A percentile compares a stretch with the other conserved stretches of the same genome.
Evolutionary conservation across 176 grass and related monocot species (phyloP).

Genomic region (Carex littledalei): DNA sequence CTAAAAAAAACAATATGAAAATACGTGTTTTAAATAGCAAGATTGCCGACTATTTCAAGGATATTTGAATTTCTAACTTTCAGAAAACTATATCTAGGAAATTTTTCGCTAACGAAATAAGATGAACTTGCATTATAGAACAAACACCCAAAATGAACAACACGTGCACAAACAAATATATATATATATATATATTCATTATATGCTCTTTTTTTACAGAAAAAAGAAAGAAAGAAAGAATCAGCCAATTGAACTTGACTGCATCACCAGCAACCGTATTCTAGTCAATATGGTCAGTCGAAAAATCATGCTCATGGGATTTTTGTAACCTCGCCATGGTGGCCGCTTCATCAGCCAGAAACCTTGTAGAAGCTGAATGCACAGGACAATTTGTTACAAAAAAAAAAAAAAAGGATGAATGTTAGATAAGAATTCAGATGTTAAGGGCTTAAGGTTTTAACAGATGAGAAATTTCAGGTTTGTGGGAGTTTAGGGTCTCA

Average conservation of each 20-base stretch:
- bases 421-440: background rate
- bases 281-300: no score
- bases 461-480: background rate
- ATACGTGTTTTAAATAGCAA: background rate
- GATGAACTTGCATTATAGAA: no score
- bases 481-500: background rate
- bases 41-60: no score
- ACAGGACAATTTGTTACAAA: background rate
- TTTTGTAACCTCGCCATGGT: background rate
- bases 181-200: no score
- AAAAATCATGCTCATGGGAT: no score
- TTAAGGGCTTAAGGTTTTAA: background rate
- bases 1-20: background rate
- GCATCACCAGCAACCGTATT: background rate
- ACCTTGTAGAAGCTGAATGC: conserved; percentile 57
- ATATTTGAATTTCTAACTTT: background rate
- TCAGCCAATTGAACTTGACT: background rate
- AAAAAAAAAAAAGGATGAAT: background rate
- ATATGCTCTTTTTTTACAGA: no score
- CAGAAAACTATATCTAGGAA: background rate
- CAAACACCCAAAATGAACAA: no score
- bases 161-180: no score
- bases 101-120: no score
- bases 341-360: conserved; percentile 19
- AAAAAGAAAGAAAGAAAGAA: no score